These are phyloP conservation scores for Aspergillus carbonarius DNA, from an alignment of 2,329 filamentous ascomycete genomes.

Conservation along the genomic window DNA sequence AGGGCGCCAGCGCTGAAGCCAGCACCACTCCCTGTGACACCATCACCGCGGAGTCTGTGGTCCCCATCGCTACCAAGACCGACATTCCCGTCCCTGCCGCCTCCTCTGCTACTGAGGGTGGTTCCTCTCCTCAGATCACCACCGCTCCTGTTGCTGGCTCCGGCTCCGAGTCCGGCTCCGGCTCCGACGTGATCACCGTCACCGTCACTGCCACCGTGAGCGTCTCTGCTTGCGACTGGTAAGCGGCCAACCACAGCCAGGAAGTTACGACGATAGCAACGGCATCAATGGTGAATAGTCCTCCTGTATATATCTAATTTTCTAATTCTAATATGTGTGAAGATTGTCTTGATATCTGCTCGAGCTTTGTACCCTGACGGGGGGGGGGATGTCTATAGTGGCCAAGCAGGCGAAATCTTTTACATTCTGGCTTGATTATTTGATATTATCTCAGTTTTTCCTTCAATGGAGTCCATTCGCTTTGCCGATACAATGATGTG, in stretches of 20 bases:
- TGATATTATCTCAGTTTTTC: slow-evolving; percentile 16
- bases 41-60: slow-evolving; percentile 12
- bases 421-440: slow-evolving; percentile 16
- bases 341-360: slow-evolving; percentile 7
- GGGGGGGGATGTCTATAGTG: neutral
- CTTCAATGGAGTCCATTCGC: slow-evolving; percentile 34
- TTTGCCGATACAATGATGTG: slow-evolving; percentile 6
- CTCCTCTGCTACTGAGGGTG: slow-evolving; percentile 8
- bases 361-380: neutral
- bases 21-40: slow-evolving; percentile 13
- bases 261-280: slow-evolving; percentile 24
- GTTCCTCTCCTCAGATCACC: slow-evolving; percentile 15
- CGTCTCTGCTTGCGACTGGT: slow-evolving; percentile 20
- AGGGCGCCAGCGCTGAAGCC: slow-evolving; percentile 3
- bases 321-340: slow-evolving; percentile 31
- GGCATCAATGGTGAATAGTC: slow-evolving; percentile 22
- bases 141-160: slow-evolving; percentile 18
- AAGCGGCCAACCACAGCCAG: slow-evolving; percentile 9
- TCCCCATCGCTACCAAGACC: slow-evolving; percentile 12
- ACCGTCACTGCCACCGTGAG: slow-evolving; percentile 27
- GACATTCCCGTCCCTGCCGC: slow-evolving; percentile 6
- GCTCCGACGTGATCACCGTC: slow-evolving; percentile 21
- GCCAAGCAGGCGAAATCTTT: neutral
- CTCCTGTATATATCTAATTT: slow-evolving; percentile 35
- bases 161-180: slow-evolving; percentile 8